A percentile compares a stretch with the other conserved stretches of the same genome.
These are phyloP conservation scores for Gracilaria vermiculophylla DNA, from an alignment of 23 red algal genomes.

Conservation along the genomic window DNA sequence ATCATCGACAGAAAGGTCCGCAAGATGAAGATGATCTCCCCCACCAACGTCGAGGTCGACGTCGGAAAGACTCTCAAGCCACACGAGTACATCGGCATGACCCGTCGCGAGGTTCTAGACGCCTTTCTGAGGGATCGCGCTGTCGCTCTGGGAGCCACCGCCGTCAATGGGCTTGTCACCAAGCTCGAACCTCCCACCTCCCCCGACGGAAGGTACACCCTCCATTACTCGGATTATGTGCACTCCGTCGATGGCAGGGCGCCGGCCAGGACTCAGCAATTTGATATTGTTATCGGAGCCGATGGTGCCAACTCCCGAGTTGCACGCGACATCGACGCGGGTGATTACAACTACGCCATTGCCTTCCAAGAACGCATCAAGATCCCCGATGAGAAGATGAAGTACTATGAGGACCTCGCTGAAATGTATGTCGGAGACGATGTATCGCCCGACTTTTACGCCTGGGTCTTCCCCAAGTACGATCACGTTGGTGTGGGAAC, in stretches of 20 bases:
- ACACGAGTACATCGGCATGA: conserved; percentile 99
- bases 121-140: conserved; percentile 92
- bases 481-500: conserved; percentile 99
- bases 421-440: conserved; percentile 99
- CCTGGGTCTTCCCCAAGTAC: conserved; percentile 99
- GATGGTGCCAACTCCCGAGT: conserved; percentile 98
- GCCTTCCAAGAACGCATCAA: conserved; percentile 99
- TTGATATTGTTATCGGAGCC: conserved; percentile 95
- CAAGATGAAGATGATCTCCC: conserved; percentile 99
- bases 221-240: conserved; percentile 84
- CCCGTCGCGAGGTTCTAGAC: conserved; percentile 93
- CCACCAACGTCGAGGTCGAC: conserved; percentile 79
- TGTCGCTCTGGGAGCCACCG: conserved; percentile 70
- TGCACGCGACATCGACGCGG: conserved; percentile 96
- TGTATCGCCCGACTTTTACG: conserved; percentile 98
- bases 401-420: conserved; percentile 97
- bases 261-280: conserved; percentile 25
- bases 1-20: conserved; percentile 98
- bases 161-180: conserved; percentile 94
- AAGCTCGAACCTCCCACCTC: conserved; percentile 71
- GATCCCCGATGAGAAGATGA: conserved; percentile 97
- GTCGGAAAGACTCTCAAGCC: conserved; percentile 95
- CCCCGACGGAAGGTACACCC: conserved; percentile 62
- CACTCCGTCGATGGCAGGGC: conserved; percentile 24
- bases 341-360: conserved; percentile 97